phyloP scores from a whole-genome alignment of 257 asterid genomes.

The Paulownia fortunei region DNA sequence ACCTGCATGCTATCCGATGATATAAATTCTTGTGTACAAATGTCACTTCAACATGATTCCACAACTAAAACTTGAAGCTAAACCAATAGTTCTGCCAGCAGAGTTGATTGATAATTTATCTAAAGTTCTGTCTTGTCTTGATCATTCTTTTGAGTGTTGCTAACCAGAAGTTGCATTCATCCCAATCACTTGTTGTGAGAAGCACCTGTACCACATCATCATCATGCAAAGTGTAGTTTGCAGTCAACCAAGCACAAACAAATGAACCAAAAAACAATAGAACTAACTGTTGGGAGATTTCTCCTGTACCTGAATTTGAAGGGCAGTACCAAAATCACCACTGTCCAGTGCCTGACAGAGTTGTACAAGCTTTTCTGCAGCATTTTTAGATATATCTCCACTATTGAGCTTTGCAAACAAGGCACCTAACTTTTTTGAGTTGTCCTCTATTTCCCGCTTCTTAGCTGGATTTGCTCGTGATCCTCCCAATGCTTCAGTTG shows the following conservation, averaged over 20 bases:
- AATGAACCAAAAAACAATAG: background rate
- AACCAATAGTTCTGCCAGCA: conserved; percentile 28
- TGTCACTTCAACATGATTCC: conserved; percentile 38
- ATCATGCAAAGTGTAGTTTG: conserved; percentile 10
- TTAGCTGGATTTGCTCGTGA: conserved; percentile 86
- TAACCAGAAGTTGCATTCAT: conserved; percentile 96
- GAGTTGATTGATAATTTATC: conserved; percentile 49
- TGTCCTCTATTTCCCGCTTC: conserved; percentile 96
- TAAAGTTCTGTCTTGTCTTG: conserved; percentile 79
- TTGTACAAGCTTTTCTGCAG: conserved; percentile 87
- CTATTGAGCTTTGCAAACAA: conserved; percentile 80
- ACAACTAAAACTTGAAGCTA: conserved; percentile 41
- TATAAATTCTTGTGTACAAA: conserved; percentile 55
- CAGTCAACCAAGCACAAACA: background rate
- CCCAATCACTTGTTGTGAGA: conserved; percentile 98
- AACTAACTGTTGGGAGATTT: background rate
- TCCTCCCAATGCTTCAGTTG: conserved; percentile 92
- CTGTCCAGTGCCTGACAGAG: conserved; percentile 89
- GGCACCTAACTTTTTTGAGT: conserved; percentile 87
- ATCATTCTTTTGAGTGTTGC: conserved; percentile 90
- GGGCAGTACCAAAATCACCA: conserved; percentile 85
- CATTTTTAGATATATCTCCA: conserved; percentile 90
- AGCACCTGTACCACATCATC: conserved; percentile 55
- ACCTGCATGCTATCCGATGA: conserved; percentile 43
- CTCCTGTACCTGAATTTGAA: conserved; percentile 77